phyloP scores from a whole-genome alignment of 495 filamentous ascomycete genomes.

The Aspergillus bridgeri region DNA sequence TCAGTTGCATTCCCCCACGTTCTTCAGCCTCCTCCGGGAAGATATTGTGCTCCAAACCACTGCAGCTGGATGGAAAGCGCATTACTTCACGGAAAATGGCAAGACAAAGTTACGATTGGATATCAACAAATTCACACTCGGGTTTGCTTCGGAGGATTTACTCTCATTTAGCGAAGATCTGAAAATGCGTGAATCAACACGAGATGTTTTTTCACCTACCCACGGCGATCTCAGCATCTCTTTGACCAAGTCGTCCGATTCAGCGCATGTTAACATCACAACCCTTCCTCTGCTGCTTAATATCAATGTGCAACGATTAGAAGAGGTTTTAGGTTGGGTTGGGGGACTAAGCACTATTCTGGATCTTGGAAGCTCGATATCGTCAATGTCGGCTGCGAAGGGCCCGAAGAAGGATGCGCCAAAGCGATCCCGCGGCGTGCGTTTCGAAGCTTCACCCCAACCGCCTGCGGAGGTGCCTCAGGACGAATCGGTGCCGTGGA shows the following conservation, averaged over 20 bases:
- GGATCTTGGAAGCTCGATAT: slow-evolving; percentile 80
- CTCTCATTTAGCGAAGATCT: slow-evolving; percentile 66
- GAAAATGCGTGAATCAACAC: slow-evolving; percentile 68
- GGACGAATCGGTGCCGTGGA: slow-evolving; percentile 46
- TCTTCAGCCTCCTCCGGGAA: slow-evolving; percentile 28
- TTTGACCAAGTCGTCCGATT: slow-evolving; percentile 47
- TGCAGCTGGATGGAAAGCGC: slow-evolving; percentile 25
- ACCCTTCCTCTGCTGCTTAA: slow-evolving; percentile 76
- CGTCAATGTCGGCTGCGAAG: slow-evolving; percentile 61
- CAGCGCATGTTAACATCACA: slow-evolving; percentile 63
- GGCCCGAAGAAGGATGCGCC: slow-evolving; percentile 27
- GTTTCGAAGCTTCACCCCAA: slow-evolving; percentile 55
- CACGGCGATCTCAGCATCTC: slow-evolving; percentile 66
- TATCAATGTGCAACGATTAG: slow-evolving; percentile 75
- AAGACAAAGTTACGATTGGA: slow-evolving; percentile 27
- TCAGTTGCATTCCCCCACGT: slow-evolving; percentile 13
- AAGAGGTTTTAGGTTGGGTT: slow-evolving; percentile 84
- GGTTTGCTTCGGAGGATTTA: slow-evolving; percentile 68
- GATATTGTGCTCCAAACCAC: slow-evolving; percentile 34
- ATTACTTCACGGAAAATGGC: slow-evolving; percentile 19
- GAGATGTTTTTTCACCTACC: slow-evolving; percentile 53
- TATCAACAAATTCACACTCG: slow-evolving; percentile 67
- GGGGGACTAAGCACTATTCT: slow-evolving; percentile 91
- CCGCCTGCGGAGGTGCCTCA: slow-evolving; percentile 14
- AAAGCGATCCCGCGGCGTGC: slow-evolving; percentile 58